Base-by-base conservation (phyloP, 129 eudicot genomes). In the Calendula officinalis region DNA sequence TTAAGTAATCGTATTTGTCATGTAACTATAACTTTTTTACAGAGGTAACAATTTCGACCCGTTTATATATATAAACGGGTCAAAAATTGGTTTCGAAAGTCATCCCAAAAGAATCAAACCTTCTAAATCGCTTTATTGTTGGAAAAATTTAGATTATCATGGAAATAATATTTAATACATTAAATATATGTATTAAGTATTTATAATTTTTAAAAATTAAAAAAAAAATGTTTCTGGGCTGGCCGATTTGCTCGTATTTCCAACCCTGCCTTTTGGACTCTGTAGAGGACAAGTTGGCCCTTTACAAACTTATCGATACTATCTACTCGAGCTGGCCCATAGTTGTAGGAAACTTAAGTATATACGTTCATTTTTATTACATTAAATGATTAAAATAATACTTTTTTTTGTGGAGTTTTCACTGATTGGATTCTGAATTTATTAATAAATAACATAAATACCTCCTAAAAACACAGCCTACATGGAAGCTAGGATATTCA, bases 1-100 rank as follows among this genome's bases (percentile, higher is more conserved):
- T 55, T 71, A 35, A 58, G 54, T 64, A 11, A 64, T 61, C 56
- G 30, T 22, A 45, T 45, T 75, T 77, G 82, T 81, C 78, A 46
- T 34, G 33, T 67, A 58, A 70, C 56, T 41, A 17, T 71, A 44
- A 27, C 9, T 16, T 12, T 50, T 44, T 34, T 14, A 44, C 7
- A 22, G 8, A 52, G 56, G 36, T 52, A 12, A 16, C 7, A 52
- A 17, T 9, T 27, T 8, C 0, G 14, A 52, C 57, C 1, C 36
- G 27, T 17, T 8, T 3, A 22, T 8, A 52, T 8, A 52, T 3
- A 52, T 22, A 7, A 8, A 8, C 9, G 57, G 34, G 37, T 22
- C 7, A 34, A 7, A 3, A 0, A 7, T 49, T 41, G 45, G 45
- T 8, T 12, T 45, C 15, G 8, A 16, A 6, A 49, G 55, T 8